Evolutionary conservation across 208 protist genomes (phyloP).

Genomic region (Herpetomonas samuelpessoai): DNA sequence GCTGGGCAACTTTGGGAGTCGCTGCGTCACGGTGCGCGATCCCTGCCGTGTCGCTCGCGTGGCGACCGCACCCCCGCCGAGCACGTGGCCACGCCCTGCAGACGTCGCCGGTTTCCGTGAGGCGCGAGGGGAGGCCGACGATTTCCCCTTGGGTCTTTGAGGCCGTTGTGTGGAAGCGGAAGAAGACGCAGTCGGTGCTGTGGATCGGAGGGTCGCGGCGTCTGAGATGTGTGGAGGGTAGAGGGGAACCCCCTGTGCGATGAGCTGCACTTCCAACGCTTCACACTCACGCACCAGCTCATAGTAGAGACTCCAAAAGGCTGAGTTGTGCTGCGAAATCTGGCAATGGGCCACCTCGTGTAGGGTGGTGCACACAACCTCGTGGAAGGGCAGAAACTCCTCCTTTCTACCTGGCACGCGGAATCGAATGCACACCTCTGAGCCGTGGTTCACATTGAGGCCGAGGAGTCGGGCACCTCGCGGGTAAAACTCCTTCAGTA

Average conservation of each 20-base stretch:
- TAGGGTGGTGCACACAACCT: slow-evolving; percentile 82
- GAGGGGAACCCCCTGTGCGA: slow-evolving; percentile 24
- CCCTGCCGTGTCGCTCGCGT: background rate
- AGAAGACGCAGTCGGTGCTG: no score
- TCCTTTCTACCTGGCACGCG: slow-evolving; percentile 51
- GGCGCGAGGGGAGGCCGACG: no score
- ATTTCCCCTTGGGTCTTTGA: no score
- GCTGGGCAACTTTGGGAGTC: background rate
- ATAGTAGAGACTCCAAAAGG: slow-evolving; percentile 79
- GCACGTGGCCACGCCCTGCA: background rate
- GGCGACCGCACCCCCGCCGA: background rate
- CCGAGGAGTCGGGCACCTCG: slow-evolving; percentile 65
- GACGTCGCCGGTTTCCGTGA: no score
- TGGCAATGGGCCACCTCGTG: slow-evolving; percentile 88
- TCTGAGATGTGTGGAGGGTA: slow-evolving; percentile 22
- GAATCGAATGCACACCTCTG: slow-evolving; percentile 81
- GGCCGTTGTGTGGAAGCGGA: no score
- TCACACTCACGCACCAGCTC: slow-evolving; percentile 76
- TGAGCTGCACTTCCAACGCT: slow-evolving; percentile 46
- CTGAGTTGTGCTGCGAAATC: slow-evolving; percentile 51
- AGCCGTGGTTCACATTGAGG: slow-evolving; percentile 78
- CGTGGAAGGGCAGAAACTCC: slow-evolving; percentile 83
- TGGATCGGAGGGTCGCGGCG: background rate
- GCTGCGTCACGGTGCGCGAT: background rate
- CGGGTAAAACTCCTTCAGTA: slow-evolving; percentile 87